Base-by-base conservation (phyloP, 2,329 filamentous ascomycete genomes). In the Monilinia fructicola region DNA sequence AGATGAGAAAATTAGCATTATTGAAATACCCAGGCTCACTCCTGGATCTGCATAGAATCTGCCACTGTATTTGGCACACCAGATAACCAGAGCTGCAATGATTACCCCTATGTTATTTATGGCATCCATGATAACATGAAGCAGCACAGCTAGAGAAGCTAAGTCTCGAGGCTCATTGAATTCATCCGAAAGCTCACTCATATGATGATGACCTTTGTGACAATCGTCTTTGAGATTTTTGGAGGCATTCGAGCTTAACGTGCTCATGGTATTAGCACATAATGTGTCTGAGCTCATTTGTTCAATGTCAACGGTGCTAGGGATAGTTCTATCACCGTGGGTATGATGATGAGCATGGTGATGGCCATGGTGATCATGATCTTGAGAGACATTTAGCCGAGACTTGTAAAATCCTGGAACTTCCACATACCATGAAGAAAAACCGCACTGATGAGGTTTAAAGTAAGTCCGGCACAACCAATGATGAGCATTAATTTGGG, bases 101-200 rank as follows among this genome's bases (percentile, higher is more conserved):
- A 92, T 91, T 67, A 93, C 90, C 12, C 89, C 90, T 14, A 92
- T 76, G 71, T 93, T 93, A 78, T 92, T 93, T 69, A 90, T 81
- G 6, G 89, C 88, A 73, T 93, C 90, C 42, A 89, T 87, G 3
- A 90, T 73, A 35, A 93, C 84, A 72, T 93, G 90, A 18, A 91
- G 77, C 14, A 93, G 74, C 1, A 91, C 89, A 1, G 87, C 90
- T 69, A 90, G 78, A 81, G 91, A 88, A 14, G 87, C 89, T n/a
- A 93, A 79, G 73, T 93, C 87, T 67, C 81, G 81, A 1, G 80
- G 80, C 0, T 78, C 79, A 18, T 71, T 67, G 62, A 76, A 71
- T 12, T 75, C 67, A 26, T 73, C 72, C 23, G 75, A 66, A 16
- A 18, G 23, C 18, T 64, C 52, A 10, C 73, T 69, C 21, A 76